Evolutionary conservation across 306 rosid species (phyloP), one percentile per base, ranked within the genome.

Genomic region (Castanospermum australe): DNA sequence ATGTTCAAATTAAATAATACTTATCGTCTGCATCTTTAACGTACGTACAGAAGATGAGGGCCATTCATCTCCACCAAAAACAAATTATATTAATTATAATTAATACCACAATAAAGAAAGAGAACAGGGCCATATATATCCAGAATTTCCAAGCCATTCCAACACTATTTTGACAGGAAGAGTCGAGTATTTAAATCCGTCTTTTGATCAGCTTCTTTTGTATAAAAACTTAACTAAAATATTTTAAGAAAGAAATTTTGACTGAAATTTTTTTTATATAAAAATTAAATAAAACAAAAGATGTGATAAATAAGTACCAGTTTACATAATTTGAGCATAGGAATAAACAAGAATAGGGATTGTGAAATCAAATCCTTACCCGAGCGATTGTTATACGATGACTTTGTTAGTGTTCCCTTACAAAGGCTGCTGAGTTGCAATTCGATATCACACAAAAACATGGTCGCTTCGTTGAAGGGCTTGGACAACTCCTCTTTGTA

Each of bases 351-450:
- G 12, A 69, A 79, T 59, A 21, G 15, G 50, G 20, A 4, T 25
- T 55, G 2, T 4, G 6, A 59, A 30, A 33, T 22, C 0, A 42
- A 44, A 14, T 21, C n/a, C 6, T 42, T 73, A 88, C 91, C 91
- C 9, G 92, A 85, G 38, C 5, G 90, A 77, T 67, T 61, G 36
- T 68, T 28, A 39, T 87, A 83, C 14, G 72, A 55, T 71, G 82
- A 61, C n/a, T 56, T 67, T 42, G 81, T 54, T 12, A 84, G 79
- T 35, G 96, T 84, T 71, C 85, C 96, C 48, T 85, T 87, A 63
- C 97, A 92, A 47, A 94, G 93, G 54, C 86, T 82, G 84, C 61
- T 88, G 32, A 94, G 86, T 85, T 92, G 92, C 32, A 89, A 80
- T 77, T 92, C 85, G 35, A 92, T 90, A 69, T 69, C 67, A 79